Evolutionary conservation across 352 stramenopile species (phyloP).

Genomic region (Phytophthora cactorum): DNA sequence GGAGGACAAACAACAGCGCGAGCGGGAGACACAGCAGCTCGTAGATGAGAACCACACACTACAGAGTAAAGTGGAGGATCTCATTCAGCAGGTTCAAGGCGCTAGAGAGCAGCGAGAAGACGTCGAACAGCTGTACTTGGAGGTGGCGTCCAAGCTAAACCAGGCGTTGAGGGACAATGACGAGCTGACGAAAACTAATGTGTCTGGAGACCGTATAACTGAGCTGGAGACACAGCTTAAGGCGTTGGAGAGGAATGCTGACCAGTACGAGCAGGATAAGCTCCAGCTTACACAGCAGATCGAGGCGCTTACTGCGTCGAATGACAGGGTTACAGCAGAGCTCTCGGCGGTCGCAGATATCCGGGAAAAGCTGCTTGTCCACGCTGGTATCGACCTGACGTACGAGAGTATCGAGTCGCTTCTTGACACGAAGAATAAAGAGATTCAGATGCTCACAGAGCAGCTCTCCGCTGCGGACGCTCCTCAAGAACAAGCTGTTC

Average conservation of each 20-base stretch:
- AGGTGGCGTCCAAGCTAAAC: slow-evolving; percentile 66
- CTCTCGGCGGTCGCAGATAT: slow-evolving; percentile 44
- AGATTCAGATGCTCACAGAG: slow-evolving; percentile 49
- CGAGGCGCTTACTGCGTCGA: slow-evolving; percentile 26
- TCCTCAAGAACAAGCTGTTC: slow-evolving; percentile 25
- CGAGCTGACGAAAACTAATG: slow-evolving; percentile 25
- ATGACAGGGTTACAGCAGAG: slow-evolving; percentile 30
- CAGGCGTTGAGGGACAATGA: slow-evolving; percentile 52
- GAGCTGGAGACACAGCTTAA: slow-evolving; percentile 21
- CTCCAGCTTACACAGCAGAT: slow-evolving; percentile 34
- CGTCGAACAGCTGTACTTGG: slow-evolving; percentile 58
- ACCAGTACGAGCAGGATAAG: slow-evolving; percentile 30
- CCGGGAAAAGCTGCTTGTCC: slow-evolving; percentile 46
- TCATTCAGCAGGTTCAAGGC: slow-evolving; percentile 48
- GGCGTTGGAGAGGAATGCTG: slow-evolving; percentile 12
- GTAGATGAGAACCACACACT: slow-evolving; percentile 37
- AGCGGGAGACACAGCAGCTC: slow-evolving; percentile 42
- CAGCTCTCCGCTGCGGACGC: slow-evolving; percentile 30
- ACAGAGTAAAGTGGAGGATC: slow-evolving; percentile 44
- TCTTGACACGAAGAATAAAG: slow-evolving; percentile 55
- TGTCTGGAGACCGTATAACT: background rate
- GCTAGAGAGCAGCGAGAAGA: slow-evolving; percentile 68
- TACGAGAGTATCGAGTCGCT: slow-evolving; percentile 55
- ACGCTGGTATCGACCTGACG: slow-evolving; percentile 46
- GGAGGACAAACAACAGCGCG: slow-evolving; percentile 59